Conservation (phyloP, 768 basidiomycete genomes). For the Exsudoporus frostii region DNA sequence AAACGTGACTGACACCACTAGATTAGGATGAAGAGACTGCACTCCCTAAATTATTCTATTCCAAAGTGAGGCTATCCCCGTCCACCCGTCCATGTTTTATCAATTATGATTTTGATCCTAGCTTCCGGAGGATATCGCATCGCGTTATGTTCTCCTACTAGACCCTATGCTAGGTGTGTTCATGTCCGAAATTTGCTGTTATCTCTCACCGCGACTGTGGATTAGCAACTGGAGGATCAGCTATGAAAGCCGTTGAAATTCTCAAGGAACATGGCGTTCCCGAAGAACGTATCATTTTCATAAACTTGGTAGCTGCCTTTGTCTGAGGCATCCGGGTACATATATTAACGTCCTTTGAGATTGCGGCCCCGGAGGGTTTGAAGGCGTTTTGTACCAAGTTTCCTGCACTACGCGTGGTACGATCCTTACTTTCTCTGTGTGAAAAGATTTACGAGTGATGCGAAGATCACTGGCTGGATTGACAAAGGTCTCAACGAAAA, state of each 20-base stretch:
- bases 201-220: neutral
- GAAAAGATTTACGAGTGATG: neutral
- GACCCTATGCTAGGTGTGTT: conserved; percentile 94
- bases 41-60: conserved; percentile 89
- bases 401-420: conserved; percentile 73
- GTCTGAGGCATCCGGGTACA: neutral
- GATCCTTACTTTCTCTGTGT: conserved; percentile 25
- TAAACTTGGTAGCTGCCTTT: conserved; percentile 66
- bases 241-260: conserved; percentile 96
- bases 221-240: conserved; percentile 91
- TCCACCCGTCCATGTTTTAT: neutral
- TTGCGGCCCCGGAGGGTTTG: conserved; percentile 89
- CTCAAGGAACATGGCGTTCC: conserved; percentile 88
- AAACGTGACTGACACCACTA: neutral
- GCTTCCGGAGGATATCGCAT: conserved; percentile 91
- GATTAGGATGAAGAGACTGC: conserved; percentile 91
- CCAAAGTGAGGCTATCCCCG: conserved; percentile 49
- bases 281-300: conserved; percentile 92
- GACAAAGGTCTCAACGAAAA: conserved; percentile 90
- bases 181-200: neutral
- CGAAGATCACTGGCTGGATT: conserved; percentile 91
- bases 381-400: conserved; percentile 72
- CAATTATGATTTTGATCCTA: conserved; percentile 24
- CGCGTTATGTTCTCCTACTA: conserved; percentile 88
- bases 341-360: conserved; percentile 41